Base-by-base conservation (phyloP, 192 early-diverging fungal species). In the Backusella australiensis region DNA sequence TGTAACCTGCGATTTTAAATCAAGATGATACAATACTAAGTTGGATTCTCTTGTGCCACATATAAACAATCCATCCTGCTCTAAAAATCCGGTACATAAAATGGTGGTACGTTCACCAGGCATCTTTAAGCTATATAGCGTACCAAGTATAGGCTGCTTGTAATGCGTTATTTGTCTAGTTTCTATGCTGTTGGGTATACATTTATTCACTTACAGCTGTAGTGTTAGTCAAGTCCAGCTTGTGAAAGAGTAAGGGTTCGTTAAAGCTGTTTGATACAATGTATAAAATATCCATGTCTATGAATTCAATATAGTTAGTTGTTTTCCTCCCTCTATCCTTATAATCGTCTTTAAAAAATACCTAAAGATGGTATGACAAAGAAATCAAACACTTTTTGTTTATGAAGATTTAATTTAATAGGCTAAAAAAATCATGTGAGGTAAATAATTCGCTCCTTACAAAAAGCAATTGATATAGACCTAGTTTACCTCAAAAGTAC, bases 381-480 rank as follows among this genome's bases (percentile, higher is more conserved):
- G 32, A 87, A 53, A 39, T 78, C 78, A 75, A 79, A 82, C 5
- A 90, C 52, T 63, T 90, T 90, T 38, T 78, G 77, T n/a, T 69
- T 39, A 68, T 86, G 85, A 36, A 80, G 32, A 11, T 73, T 68
- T 49, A 76, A 73, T 63, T 84, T 84, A 21, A 84, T 42, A 32
- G 86, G 77, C 77, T 86, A 56, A 52, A 32, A 39, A 39, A 21
- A 6, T 38, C 6, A 49, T 23, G n/a, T 34, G 11, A 3, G 8
- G n/a, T 7, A n/a, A 23, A 17, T 14, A 34, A 38, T 6, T 12
- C n/a, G 2, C 4, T 63, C 21, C 29, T 29, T 11, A 63, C 21
- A 21, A 23, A 15, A 1, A 49, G n/a, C 0, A 8, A 32, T 32
- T 32, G 32, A 3, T 32, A 15, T 67, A 38, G 9, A 6, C 0